These are phyloP conservation scores for Bolboschoenus planiculmis DNA, from an alignment of 176 grass and related monocot genomes.

Conservation along the genomic window DNA sequence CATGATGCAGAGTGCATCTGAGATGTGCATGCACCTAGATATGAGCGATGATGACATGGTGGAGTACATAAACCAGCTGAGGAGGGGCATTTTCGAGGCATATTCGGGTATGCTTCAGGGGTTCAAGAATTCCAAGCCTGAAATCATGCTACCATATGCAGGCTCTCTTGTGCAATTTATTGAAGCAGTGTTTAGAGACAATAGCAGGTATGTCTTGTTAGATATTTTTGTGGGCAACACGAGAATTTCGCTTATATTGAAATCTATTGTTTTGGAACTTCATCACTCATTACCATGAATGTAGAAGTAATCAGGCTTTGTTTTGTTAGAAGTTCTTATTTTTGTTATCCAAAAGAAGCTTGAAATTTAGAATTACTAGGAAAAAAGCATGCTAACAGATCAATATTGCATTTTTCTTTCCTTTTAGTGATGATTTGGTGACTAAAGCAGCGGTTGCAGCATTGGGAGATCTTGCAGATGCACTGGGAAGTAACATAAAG, in stretches of 20 bases:
- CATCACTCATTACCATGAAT: neutral
- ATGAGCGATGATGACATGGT: conserved; percentile 70
- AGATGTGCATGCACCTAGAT: conserved; percentile 52
- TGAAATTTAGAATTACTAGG: neutral
- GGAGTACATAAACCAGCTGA: conserved; percentile 77
- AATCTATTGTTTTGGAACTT: neutral
- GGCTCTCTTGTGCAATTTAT: conserved; percentile 59
- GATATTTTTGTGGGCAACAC: conserved; percentile 3
- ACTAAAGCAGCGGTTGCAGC: conserved; percentile 78
- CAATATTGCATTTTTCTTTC: neutral
- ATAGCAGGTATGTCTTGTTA: conserved; percentile 43
- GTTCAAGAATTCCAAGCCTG: conserved; percentile 66
- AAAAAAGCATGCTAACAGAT: conserved; percentile 2
- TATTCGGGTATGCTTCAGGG: conserved; percentile 91
- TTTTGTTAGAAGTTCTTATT: neutral
- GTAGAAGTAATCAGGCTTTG: neutral
- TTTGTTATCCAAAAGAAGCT: neutral
- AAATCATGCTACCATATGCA: conserved; percentile 70
- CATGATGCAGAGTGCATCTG: conserved; percentile 79
- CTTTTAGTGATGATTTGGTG: conserved; percentile 65
- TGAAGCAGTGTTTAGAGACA: conserved; percentile 60
- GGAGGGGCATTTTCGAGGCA: conserved; percentile 77
- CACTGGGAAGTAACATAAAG: conserved; percentile 52
- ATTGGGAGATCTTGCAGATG: conserved; percentile 70
- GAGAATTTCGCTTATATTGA: conserved; percentile 7